Percentiles rank a stretch among this genome's conserved stretches.
Evolutionary conservation across 768 basidiomycete species (phyloP).

Genomic region (Leccinum pellstonianum): DNA sequence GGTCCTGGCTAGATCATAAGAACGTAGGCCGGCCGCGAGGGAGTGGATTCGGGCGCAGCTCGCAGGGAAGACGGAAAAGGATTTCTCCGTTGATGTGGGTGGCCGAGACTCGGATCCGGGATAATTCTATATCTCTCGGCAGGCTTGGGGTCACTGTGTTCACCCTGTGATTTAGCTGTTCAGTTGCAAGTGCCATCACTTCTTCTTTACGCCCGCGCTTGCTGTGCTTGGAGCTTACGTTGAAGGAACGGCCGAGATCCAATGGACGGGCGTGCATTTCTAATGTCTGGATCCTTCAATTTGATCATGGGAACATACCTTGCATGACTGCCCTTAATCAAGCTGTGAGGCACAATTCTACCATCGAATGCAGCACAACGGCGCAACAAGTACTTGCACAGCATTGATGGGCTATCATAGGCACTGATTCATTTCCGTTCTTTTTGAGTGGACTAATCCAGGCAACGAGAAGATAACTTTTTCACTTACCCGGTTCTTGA

Average conservation of each 20-base stretch:
- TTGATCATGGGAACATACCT: background rate
- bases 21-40: constrained; percentile 58
- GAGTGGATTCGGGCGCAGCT: constrained; percentile 87
- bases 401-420: background rate
- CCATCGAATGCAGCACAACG: background rate
- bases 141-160: too few species aligned
- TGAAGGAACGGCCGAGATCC: too few species aligned
- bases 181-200: too few species aligned
- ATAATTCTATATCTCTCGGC: too few species aligned
- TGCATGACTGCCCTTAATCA: background rate
- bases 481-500: background rate
- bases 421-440: background rate
- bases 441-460: background rate
- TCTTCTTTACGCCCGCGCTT: background rate
- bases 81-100: constrained; percentile 89
- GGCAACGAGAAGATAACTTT: too few species aligned
- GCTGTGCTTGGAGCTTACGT: too few species aligned
- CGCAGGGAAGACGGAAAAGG: constrained; percentile 89
- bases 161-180: too few species aligned
- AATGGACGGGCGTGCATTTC: too few species aligned
- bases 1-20: constrained; percentile 51
- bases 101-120: background rate
- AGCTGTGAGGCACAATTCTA: background rate
- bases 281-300: too few species aligned
- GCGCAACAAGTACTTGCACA: background rate